Evolutionary conservation across 805 yeast species (phyloP).

Genomic region (Candida ovalis): DNA sequence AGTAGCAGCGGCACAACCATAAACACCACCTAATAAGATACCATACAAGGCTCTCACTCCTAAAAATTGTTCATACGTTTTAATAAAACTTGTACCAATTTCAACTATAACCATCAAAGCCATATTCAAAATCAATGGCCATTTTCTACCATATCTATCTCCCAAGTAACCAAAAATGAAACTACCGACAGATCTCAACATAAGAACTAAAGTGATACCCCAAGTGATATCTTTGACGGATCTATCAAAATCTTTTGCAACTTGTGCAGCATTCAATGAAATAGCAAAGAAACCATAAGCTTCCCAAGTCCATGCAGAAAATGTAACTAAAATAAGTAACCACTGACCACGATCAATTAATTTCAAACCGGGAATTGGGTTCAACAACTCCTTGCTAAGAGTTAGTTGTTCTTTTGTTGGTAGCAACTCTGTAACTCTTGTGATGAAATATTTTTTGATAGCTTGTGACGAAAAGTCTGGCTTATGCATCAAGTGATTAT

Average conservation of each 20-base stretch:
- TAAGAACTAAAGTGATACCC: constrained; percentile 65
- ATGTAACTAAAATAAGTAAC: constrained; percentile 51
- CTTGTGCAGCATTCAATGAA: constrained; percentile 44
- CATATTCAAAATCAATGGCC: constrained; percentile 50
- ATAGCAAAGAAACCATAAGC: constrained; percentile 62
- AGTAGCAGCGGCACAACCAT: constrained; percentile 51
- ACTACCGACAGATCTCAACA: constrained; percentile 68
- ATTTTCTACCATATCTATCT: constrained; percentile 59
- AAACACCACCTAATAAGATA: constrained; percentile 54
- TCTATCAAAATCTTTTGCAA: constrained; percentile 44
- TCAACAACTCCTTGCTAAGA: constrained; percentile 40
- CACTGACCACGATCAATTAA: constrained; percentile 50
- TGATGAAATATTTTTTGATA: constrained; percentile 35
- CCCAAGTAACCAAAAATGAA: constrained; percentile 55
- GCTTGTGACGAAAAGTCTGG: constrained; percentile 32
- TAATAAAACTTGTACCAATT: constrained; percentile 61
- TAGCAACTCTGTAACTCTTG: constrained; percentile 48
- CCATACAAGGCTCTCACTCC: constrained; percentile 67
- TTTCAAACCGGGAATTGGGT: constrained; percentile 60
- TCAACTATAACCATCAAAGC: constrained; percentile 47
- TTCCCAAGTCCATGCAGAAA: constrained; percentile 62
- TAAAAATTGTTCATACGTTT: constrained; percentile 52
- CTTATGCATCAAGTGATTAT: constrained; percentile 31
- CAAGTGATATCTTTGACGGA: constrained; percentile 52
- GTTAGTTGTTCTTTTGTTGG: constrained; percentile 39